These are phyloP conservation scores for Penicillium sp. DNA, from an alignment of 2,329 filamentous ascomycete species.

Conservation along the genomic window DNA sequence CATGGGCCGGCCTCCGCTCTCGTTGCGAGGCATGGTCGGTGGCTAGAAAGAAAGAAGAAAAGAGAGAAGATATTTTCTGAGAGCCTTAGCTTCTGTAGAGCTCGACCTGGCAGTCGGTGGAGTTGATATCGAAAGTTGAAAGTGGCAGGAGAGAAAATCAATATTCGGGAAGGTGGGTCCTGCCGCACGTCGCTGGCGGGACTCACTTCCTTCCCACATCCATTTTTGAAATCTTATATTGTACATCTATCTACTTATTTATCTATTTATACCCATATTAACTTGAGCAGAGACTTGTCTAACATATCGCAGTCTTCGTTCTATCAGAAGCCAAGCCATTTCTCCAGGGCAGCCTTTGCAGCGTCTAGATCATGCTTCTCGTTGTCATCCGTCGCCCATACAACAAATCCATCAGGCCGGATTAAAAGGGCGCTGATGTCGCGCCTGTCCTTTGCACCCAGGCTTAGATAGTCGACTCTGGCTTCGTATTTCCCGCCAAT, in stretches of 20 bases:
- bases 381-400: constrained; percentile 55
- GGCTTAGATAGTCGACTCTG: constrained; percentile 1
- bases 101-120: not conserved
- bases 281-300: not conserved
- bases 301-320: not conserved
- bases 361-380: constrained; percentile 24
- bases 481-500: not conserved
- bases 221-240: not conserved
- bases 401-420: constrained; percentile 31
- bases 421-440: constrained; percentile 26
- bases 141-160: not conserved
- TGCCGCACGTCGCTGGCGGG: not conserved
- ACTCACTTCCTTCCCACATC: not conserved
- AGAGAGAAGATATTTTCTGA: too few species aligned
- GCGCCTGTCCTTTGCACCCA: constrained; percentile 11
- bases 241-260: not conserved
- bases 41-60: not conserved
- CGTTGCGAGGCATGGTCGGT: constrained; percentile 8
- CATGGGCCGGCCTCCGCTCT: constrained; percentile 6
- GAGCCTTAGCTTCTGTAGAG: not conserved
- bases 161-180: not conserved
- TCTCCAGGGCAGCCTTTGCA: not conserved
- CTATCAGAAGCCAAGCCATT: constrained; percentile 4
- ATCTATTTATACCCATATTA: not conserved
- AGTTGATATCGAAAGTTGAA: not conserved